Percentiles rank a stretch among this genome's conserved stretches.
Conservation (phyloP, 2,329 filamentous ascomycete species). For the Claviceps sp. region DNA sequence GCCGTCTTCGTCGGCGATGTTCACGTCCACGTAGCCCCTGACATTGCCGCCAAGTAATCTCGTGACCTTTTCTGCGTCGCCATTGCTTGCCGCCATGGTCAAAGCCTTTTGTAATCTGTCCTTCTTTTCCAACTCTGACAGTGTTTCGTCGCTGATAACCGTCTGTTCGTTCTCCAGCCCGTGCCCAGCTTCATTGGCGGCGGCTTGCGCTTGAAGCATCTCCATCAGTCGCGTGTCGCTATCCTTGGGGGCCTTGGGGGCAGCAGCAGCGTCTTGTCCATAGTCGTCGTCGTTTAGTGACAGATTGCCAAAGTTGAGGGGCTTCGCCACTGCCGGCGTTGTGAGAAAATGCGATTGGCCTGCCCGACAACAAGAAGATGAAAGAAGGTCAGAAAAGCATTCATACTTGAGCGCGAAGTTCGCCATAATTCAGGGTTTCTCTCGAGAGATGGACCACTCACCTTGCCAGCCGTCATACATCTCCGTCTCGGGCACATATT, state of each 20-base stretch:
- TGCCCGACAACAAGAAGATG: slow-evolving; percentile 25
- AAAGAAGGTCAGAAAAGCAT: background rate
- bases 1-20: slow-evolving; percentile 83
- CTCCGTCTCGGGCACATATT: slow-evolving; percentile 69
- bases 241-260: slow-evolving; percentile 45
- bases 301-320: slow-evolving; percentile 69
- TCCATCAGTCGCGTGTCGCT: slow-evolving; percentile 84
- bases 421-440: background rate
- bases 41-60: slow-evolving; percentile 64
- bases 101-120: slow-evolving; percentile 73
- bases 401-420: background rate
- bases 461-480: slow-evolving; percentile 99
- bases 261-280: slow-evolving; percentile 36
- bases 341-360: slow-evolving; percentile 94
- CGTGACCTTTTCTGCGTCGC: slow-evolving; percentile 69
- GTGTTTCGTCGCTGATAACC: slow-evolving; percentile 59
- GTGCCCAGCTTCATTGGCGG: slow-evolving; percentile 62
- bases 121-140: slow-evolving; percentile 65
- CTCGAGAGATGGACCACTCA: slow-evolving; percentile 10
- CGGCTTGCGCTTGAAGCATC: slow-evolving; percentile 88
- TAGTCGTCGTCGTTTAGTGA: slow-evolving; percentile 71
- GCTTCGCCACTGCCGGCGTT: slow-evolving; percentile 70
- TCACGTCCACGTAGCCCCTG: slow-evolving; percentile 66
- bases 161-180: slow-evolving; percentile 68
- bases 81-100: slow-evolving; percentile 93